Conservation (phyloP, 2,329 filamentous ascomycete genomes). For the Cercospora janseana region DNA sequence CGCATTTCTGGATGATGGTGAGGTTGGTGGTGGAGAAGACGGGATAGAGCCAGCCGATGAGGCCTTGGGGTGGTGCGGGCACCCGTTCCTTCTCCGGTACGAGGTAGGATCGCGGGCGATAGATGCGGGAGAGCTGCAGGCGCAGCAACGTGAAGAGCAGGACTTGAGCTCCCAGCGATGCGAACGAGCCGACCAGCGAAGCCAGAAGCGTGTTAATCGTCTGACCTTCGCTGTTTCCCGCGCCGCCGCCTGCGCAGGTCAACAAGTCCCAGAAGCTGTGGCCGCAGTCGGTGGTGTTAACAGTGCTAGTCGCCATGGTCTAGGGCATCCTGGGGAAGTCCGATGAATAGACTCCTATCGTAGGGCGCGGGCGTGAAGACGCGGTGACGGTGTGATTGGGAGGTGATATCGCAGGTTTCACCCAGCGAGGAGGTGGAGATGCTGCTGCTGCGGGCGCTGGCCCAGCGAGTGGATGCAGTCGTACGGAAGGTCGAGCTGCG, state of each 20-base stretch:
- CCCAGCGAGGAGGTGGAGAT: no score
- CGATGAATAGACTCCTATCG: no score
- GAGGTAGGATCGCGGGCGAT: constrained; percentile 83
- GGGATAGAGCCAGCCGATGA: constrained; percentile 54
- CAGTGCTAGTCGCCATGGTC: constrained; percentile 1
- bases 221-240: constrained; percentile 29
- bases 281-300: constrained; percentile 7
- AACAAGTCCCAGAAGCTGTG: constrained; percentile 13
- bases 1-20: constrained; percentile 91
- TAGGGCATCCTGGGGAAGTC: not conserved
- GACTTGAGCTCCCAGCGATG: constrained; percentile 49
- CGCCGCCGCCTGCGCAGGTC: constrained; percentile 18
- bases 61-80: constrained; percentile 63
- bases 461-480: not conserved
- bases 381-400: not conserved
- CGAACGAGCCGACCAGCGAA: constrained; percentile 38
- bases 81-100: constrained; percentile 83
- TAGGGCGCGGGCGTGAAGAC: not conserved
- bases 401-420: no score
- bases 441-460: no score
- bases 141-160: constrained; percentile 73
- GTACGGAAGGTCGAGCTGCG: not conserved
- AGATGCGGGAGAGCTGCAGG: constrained; percentile 77
- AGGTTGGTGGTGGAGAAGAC: constrained; percentile 69
- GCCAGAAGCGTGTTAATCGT: constrained; percentile 40